Base-by-base conservation (phyloP, 2,329 filamentous ascomycete genomes). In the Nemania diffusa region DNA sequence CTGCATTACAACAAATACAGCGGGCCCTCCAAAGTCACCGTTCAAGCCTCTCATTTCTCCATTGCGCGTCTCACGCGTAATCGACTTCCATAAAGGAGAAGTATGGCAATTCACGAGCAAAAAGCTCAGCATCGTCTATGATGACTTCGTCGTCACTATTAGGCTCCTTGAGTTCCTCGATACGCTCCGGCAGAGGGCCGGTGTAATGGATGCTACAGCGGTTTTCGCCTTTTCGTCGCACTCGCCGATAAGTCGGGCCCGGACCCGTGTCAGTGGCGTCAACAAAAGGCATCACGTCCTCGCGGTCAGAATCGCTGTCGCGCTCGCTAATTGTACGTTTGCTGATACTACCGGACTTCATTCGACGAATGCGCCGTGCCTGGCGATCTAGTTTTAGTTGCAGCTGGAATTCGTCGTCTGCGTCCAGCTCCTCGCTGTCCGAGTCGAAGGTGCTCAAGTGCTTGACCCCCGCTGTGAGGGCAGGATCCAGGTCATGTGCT, bases 281-380 rank as follows among this genome's bases (percentile, higher is more conserved):
- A 34, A 72, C 71, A 57, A 73, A 78, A 8, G 77, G 75, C 44
- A 75, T 57, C 4, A 78, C 56, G 52, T 79, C 77, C 53, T 79
- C 77, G 46, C 68, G 71, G 63, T 79, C 77, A 6, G 75, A 77
- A 62, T 78, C 77, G 48, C 77, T 78, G 66, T 73, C 77, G 37
- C 77, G 72, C 69, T 79, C 77, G 71, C 77, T 79, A 53, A 78
- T 71, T 29, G 77, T 79, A 24, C 77, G 77, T 69, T 79, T 79
- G 73, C 77, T 77, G 51, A 78, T 76, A 61, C 76, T 78, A 56
- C 77, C 77, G 7, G 75, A 77, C 57, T 73, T 78, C 75, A 78
- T 76, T 8, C 77, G 71, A 42, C 75, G 70, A 26, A 74, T 60
- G 20, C 75, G 73, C 29, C 71, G 73, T 50, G 74, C 67, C 64